These are phyloP conservation scores for Mucor plumbeus DNA, from an alignment of 371 early-diverging fungal genomes.

Conservation along the genomic window DNA sequence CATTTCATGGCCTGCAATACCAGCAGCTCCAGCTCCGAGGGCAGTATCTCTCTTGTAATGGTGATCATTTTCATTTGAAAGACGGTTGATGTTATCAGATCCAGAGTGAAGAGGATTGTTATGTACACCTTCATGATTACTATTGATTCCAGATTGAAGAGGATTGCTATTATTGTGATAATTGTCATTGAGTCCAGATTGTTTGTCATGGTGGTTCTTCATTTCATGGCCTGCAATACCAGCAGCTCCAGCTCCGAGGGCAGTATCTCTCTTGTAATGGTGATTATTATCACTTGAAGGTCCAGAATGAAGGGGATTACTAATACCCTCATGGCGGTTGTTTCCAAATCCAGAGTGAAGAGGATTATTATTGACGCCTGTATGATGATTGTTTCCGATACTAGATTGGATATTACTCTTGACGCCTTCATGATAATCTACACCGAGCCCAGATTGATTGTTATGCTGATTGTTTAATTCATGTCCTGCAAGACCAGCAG, in stretches of 20 bases:
- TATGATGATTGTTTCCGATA: not conserved
- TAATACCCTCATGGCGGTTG: not conserved
- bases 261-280: constrained; percentile 18
- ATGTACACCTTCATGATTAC: too few relatives aligned
- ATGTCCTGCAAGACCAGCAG: constrained; percentile 18
- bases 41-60: constrained; percentile 7
- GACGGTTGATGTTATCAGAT: not conserved
- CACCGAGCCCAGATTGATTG: not conserved
- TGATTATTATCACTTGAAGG: not conserved
- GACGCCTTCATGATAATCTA: not conserved
- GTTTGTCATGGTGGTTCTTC: constrained; percentile 16
- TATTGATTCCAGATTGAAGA: not conserved
- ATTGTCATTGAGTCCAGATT: not conserved
- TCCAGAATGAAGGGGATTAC: not conserved
- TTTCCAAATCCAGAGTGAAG: not conserved
- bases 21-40: constrained; percentile 17
- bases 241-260: constrained; percentile 16
- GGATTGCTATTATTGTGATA: not conserved
- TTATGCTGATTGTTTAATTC: constrained; percentile 9
- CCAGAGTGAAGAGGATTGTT: not conserved
- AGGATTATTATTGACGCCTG: not conserved
- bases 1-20: constrained; percentile 18
- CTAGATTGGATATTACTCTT: not conserved
- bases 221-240: constrained; percentile 21
- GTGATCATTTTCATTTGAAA: not conserved